phyloP scores from a whole-genome alignment of 495 filamentous ascomycete genomes.

The Podospora comata region DNA sequence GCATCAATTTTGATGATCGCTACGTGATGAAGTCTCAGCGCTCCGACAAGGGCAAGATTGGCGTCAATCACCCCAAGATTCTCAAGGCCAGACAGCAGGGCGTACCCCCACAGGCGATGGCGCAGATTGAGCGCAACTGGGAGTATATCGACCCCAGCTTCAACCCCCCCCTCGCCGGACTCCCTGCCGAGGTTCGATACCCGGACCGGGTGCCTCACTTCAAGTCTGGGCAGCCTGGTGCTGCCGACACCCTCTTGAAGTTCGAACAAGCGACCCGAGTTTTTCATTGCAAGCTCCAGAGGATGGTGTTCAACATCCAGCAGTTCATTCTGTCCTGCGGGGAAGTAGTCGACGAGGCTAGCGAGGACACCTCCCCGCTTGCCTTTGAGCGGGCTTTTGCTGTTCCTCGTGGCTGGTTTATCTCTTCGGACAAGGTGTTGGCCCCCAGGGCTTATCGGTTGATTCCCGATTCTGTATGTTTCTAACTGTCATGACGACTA shows the following conservation, averaged over 20 bases:
- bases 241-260: background rate
- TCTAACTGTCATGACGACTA: background rate
- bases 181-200: background rate
- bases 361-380: too few relatives aligned
- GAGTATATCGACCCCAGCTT: constrained; percentile 13
- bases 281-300: background rate
- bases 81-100: constrained; percentile 11
- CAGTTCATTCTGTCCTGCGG: background rate
- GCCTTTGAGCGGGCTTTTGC: background rate
- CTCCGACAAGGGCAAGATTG: background rate
- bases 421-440: background rate
- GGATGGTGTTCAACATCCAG: background rate
- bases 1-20: constrained; percentile 19
- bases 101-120: constrained; percentile 10
- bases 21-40: constrained; percentile 7
- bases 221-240: background rate
- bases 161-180: constrained; percentile 33
- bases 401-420: background rate
- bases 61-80: constrained; percentile 27
- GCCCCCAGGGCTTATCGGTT: background rate
- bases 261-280: background rate
- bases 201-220: background rate
- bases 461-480: background rate
- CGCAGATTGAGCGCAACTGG: constrained; percentile 24
- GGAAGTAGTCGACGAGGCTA: background rate